Conservation (phyloP, 1,284 basidiomycete species). For the Farysia itapuensis region DNA sequence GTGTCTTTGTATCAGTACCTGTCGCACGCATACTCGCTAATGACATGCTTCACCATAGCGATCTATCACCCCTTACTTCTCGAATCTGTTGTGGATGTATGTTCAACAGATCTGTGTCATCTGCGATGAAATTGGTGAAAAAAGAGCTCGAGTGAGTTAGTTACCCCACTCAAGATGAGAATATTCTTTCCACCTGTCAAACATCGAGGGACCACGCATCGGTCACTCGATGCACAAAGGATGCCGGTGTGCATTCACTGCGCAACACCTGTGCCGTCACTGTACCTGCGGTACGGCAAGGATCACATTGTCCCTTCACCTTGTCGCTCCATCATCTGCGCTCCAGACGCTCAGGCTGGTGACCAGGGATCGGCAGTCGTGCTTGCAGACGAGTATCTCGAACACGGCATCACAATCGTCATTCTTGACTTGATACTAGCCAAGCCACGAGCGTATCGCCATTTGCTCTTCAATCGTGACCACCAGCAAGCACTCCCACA, state of each 20-base stretch:
- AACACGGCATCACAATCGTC: slow-evolving; percentile 76
- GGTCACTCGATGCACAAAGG: too few relatives aligned
- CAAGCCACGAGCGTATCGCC: slow-evolving; percentile 81
- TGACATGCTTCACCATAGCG: too few relatives aligned
- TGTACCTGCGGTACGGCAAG: slow-evolving; percentile 31
- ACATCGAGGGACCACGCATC: too few relatives aligned
- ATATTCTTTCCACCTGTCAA: too few relatives aligned
- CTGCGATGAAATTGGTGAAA: too few relatives aligned
- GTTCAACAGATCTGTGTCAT: too few relatives aligned
- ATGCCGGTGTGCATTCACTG: slow-evolving; percentile 42
- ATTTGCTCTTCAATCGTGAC: slow-evolving; percentile 79
- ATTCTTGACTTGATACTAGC: slow-evolving; percentile 82
- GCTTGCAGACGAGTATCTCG: slow-evolving; percentile 83
- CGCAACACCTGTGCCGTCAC: slow-evolving; percentile 13
- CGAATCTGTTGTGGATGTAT: too few relatives aligned
- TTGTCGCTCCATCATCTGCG: slow-evolving; percentile 10
- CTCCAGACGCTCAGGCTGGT: not conserved
- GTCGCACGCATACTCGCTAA: too few relatives aligned
- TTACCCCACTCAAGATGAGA: too few relatives aligned
- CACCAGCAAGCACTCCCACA: not conserved
- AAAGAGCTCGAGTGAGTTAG: too few relatives aligned
- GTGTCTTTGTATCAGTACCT: too few relatives aligned
- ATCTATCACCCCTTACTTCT: too few relatives aligned
- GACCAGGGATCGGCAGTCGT: not conserved
- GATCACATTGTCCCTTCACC: slow-evolving; percentile 31